Conservation (phyloP, 1,139 yeast species). For the Taiozyma onychis region DNA sequence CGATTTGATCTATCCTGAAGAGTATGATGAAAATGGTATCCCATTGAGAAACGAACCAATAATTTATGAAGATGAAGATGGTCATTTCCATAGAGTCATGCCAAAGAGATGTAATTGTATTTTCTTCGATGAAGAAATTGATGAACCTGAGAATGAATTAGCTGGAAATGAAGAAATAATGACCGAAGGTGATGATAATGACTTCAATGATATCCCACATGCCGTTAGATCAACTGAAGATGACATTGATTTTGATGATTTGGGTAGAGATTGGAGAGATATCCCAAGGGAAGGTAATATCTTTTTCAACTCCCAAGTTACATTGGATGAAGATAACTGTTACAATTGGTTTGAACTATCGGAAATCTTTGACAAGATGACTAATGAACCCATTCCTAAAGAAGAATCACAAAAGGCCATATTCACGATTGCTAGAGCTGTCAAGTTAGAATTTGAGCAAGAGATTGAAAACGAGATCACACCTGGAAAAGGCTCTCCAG, state of each 20-base stretch:
- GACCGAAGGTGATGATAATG: constrained; percentile 3
- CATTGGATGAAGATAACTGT: constrained; percentile 12
- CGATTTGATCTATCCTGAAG: constrained; percentile 18
- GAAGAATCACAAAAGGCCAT: constrained; percentile 37
- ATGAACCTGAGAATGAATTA: constrained; percentile 13
- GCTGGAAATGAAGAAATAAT: constrained; percentile 3
- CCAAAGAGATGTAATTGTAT: constrained; percentile 33
- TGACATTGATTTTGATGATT: constrained; percentile 45
- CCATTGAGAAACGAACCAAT: constrained; percentile 22
- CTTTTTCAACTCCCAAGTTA: constrained; percentile 22
- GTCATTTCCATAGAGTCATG: constrained; percentile 22
- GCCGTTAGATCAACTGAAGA: constrained; percentile 31
- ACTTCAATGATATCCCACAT: constrained; percentile 23
- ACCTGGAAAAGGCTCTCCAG: constrained; percentile 9
- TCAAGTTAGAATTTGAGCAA: constrained; percentile 36
- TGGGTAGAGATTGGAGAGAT: constrained; percentile 68
- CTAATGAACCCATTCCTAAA: constrained; percentile 29
- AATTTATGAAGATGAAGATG: constrained; percentile 26
- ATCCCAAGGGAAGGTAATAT: constrained; percentile 53
- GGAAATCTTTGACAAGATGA: constrained; percentile 28
- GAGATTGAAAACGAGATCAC: constrained; percentile 24
- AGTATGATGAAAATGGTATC: constrained; percentile 25
- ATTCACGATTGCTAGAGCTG: constrained; percentile 47
- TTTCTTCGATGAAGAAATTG: constrained; percentile 31
- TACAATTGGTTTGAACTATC: constrained; percentile 30